A percentile compares a stretch with the other conserved stretches of the same genome.
phyloP scores from a whole-genome alignment of 306 rosid genomes.

The Gastrolobium villosum region DNA sequence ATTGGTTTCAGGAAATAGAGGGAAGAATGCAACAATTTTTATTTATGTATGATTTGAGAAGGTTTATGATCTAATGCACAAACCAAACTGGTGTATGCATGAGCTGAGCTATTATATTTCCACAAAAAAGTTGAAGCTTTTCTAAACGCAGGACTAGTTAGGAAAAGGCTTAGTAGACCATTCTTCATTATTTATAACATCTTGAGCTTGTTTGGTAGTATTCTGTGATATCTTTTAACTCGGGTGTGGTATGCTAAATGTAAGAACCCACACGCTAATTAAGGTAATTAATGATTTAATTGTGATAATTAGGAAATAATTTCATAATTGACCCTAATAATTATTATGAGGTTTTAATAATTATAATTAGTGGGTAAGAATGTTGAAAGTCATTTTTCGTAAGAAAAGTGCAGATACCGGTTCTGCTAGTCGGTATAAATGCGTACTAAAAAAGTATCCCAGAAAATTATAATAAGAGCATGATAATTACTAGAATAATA shows the following conservation, averaged over 20 bases:
- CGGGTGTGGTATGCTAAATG: background rate
- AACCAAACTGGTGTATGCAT: background rate
- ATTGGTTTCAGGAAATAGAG: background rate
- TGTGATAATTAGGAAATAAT: no score
- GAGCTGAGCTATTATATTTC: background rate
- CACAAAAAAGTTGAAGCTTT: background rate
- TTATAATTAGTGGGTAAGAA: no score
- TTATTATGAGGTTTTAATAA: no score
- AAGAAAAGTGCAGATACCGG: no score
- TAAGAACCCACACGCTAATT: no score
- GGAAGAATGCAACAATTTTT: background rate
- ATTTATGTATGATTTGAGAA: background rate
- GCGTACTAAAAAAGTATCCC: no score
- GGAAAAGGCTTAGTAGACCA: background rate
- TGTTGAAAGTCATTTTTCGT: no score
- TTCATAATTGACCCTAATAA: no score
- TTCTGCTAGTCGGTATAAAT: no score
- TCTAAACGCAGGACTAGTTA: background rate
- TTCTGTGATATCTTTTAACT: background rate
- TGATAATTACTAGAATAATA: no score
- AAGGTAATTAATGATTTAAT: no score
- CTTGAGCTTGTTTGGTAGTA: background rate
- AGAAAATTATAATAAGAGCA: no score
- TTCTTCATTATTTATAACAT: background rate
- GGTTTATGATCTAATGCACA: slow-evolving; percentile 5